Evolutionary conservation across 2,329 filamentous ascomycete genomes (phyloP), one percentile per base, ranked within the genome.

Genomic region (Aspergillus nomiae): DNA sequence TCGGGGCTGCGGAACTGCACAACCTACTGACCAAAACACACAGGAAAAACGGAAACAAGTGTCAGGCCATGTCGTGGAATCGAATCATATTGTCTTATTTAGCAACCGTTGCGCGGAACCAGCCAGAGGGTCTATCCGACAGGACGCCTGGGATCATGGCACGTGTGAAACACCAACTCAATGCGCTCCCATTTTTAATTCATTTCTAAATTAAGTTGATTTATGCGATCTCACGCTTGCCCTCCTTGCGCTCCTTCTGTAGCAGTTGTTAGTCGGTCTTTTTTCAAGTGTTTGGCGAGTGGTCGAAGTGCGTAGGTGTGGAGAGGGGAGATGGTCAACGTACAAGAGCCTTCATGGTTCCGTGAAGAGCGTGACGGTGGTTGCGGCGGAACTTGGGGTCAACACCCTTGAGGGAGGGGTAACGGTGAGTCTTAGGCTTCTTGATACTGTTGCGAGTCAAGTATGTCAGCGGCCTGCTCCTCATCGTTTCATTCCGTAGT

Each of bases 331-430:
- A 36, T 36, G 30, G 56, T 65, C 51, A 70, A 86, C 91, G 78
- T 90, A 98, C 94, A 87, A 99, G 86, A 81, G 95, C 95, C 87
- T 92, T 96, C 88, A 92, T 93, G 82, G 94, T 99, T 83, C 95
- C 95, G 88, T 98, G 95, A 71, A 98, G 93, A 84, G 95, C 95
- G 89, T 99, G 94, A 87, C 93, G 92, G 88, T 99, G 95, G 89
- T 99, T 99, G 86, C 95, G 91, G 84, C 95, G 91, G 89, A 99
- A 99, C 90, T 99, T 99, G 82, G 95, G 94, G 86, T 99, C 95
- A 83, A 92, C 95, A 78, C 95, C 95, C 83, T 97, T 97, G 79
- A 99, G 90, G 76, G 94, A 98, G 73, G 95, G 95, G 87, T 99
- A 99, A 87, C 95, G 89, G 85, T 94, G 89, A 81, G 95, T 98